Percentiles rank a stretch among this genome's conserved stretches.
These are phyloP conservation scores for Tricholoma saponaceum DNA, from an alignment of 768 basidiomycete species.

Conservation along the genomic window DNA sequence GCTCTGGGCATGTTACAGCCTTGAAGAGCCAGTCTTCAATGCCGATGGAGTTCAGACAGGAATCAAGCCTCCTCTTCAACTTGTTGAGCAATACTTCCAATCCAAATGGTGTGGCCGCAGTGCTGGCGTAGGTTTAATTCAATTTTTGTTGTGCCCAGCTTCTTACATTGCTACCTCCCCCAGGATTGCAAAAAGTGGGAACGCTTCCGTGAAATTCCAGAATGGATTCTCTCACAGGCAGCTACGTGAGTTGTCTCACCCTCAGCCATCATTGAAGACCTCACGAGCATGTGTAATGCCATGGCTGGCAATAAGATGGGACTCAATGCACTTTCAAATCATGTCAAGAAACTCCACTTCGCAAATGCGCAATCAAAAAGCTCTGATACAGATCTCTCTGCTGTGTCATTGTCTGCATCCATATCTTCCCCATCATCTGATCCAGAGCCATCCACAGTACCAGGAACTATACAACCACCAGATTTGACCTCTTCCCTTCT, in stretches of 20 bases:
- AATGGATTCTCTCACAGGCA: slow-evolving; percentile 12
- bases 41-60: slow-evolving; percentile 15
- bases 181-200: slow-evolving; percentile 19
- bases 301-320: neutral
- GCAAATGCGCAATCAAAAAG: neutral
- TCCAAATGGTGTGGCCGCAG: neutral
- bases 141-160: no score
- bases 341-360: neutral
- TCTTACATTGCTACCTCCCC: neutral
- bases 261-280: neutral
- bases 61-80: slow-evolving; percentile 20
- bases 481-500: no score
- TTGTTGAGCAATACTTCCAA: slow-evolving; percentile 18
- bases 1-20: slow-evolving; percentile 15
- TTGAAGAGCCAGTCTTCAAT: slow-evolving; percentile 16
- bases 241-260: neutral
- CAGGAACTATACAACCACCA: slow-evolving; percentile 16
- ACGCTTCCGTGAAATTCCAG: slow-evolving; percentile 19
- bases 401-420: no score
- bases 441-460: no score
- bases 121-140: neutral
- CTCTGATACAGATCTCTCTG: neutral
- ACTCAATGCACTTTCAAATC: neutral
- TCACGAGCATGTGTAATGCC: slow-evolving; percentile 1
- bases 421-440: no score